Evolutionary conservation across 345 rosid genomes (phyloP), one percentile per base, ranked within the genome.

Genomic region (Viola odorata): DNA sequence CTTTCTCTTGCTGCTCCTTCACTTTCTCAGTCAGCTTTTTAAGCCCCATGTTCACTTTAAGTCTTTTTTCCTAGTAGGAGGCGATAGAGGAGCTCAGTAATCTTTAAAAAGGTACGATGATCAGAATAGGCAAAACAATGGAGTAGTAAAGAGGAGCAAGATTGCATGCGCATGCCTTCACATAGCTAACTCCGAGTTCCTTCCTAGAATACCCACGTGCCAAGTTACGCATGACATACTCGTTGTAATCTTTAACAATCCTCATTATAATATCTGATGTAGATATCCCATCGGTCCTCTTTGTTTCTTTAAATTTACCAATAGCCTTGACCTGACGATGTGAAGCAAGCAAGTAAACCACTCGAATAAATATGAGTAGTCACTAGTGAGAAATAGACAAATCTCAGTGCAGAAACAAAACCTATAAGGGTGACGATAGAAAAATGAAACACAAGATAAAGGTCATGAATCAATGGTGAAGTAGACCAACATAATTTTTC

Each of bases 261-360:
- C 98, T 85, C 98, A 91, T 91, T 50, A 91, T 88, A 60, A 91
- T 82, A 64, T 91, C 96, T 0, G 95, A 91, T 11, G 98, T 91
- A 2, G 98, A 91, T 69, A 88, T 91, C 54, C 96, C 98, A 23
- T 91, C 96, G n/a, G 98, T 91, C 59, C 98, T 81, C 81, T 79
- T 85, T 7, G 96, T 91, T 80, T 91, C 98, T 77, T 86, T 80
- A 67, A 91, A 91, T 82, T 63, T 86, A 74, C 98, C 95, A 55
- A 81, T 81, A 53, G 85, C 80, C 74, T 88, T 91, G 57, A 91
- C 98, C 96, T 88, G 74, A 37, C n/a, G n/a, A n/a, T n/a, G n/a
- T n/a, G n/a, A n/a, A n/a, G n/a, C n/a, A n/a, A n/a, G n/a, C n/a
- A n/a, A n/a, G n/a, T n/a, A n/a, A n/a, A n/a, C n/a, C n/a, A n/a